Evolutionary conservation across 2,329 filamentous ascomycete genomes (phyloP), one percentile per base, ranked within the genome.

Genomic region (Curvularia sp.): DNA sequence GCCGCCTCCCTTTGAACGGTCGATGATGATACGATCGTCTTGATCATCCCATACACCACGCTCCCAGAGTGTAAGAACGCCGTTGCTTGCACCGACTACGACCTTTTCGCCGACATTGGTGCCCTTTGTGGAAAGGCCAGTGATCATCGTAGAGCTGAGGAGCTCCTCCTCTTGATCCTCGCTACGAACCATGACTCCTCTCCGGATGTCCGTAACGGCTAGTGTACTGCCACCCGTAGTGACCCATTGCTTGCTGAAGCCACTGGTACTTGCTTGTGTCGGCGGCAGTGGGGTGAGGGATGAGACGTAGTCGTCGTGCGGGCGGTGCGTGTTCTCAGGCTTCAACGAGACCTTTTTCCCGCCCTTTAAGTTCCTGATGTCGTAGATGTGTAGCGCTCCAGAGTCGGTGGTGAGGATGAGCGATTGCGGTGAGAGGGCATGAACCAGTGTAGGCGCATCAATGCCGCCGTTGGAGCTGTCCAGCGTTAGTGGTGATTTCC

Each of bases 141-240:
- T 85, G 18, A 98, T 87, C 71, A 92, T 91, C 46, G 87, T 82
- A 1, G 90, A 90, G 70, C 89, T 91, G n/a, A 97, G 83, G 57
- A 98, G 80, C 77, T 98, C 92, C 65, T 97, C 93, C 69, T 96
- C 95, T 74, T 98, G 95, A 70, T 98, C 93, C 73, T 97, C 95
- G 66, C 92, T 97, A 59, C 89, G 89, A 3, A 93, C 89, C 42
- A 98, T 80, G 5, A 97, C 91, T 13, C 94, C 94, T 47, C 91
- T 85, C 23, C 94, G 87, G 43, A 97, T 81, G 74, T 99, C 95
- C 0, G 93, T 96, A 36, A 97, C 89, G 1, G 93, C 92, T 19
- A 99, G 81, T 0, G 94, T 98, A 1, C 92, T 94, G 43, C 93
- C 93, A 32, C 95, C 95, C 0, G 93, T 97, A 36, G 90, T 95